Base-by-base conservation (phyloP, 768 basidiomycete species). In the Tricholoma flavovirens region DNA sequence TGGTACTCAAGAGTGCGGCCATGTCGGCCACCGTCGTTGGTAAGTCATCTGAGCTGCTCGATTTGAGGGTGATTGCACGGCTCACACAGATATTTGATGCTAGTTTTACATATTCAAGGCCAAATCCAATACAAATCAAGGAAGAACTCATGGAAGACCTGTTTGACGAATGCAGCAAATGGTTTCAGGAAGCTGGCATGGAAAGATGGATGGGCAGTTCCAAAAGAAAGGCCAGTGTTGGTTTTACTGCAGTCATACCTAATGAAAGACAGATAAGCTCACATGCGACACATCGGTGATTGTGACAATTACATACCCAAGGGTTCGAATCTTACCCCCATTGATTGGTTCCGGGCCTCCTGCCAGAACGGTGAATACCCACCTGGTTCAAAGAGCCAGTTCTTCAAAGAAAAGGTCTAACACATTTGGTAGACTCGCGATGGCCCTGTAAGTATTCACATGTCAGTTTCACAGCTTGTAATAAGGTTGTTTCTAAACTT, bases 201-300 rank as follows among this genome's bases (percentile, higher is more conserved):
- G 9, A 52, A 52, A 14, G 51, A 36, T 1, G 36, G 51, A 12
- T 52, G 51, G 33, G 51, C 51, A 9, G 33, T 9, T 38, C 51
- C 21, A n/a, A 52, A 52, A 26, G 51, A 15, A 29, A 52, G 33
- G 11, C 51, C 51, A 11, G 19, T 11, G 9, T 38, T 24, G 36
- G n/a, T 52, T 52, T 52, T 52, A 22, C 51, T n/a, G 5, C 51
- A 38, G 36, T 52, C 33, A 36, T 52, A 52, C 33, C 51, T 52
- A 36, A 36, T n/a, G 26, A 4, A 15, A 22, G 36, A 52, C 7
- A 38, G 12, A 9, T 50, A 50, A 21, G 30, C 10, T 21, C 26
- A 19, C n/a, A 21, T 4, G 22, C 22, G 24, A 22, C 22, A 22
- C 22, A 11, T 17, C 24, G 11, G 12, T 24, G 17, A 35, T 21